A percentile compares a stretch with the other conserved stretches of the same genome.
Evolutionary conservation across 2,329 filamentous ascomycete species (phyloP).

Genomic region (Chalara sp.): DNA sequence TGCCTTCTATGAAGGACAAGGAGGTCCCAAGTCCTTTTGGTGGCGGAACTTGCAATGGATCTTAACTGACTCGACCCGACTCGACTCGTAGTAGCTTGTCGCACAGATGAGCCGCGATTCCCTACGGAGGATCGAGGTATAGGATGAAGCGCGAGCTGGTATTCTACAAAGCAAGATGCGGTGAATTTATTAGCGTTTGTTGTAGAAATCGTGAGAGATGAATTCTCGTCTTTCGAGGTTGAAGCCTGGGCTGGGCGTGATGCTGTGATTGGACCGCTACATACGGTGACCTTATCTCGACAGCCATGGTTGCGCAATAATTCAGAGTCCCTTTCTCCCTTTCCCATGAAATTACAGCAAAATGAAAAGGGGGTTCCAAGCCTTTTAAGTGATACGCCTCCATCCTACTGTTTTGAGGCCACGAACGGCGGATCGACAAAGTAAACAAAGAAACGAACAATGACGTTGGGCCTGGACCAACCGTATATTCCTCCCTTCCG

Average conservation of each 20-base stretch:
- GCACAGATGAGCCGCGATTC: slow-evolving; percentile 5
- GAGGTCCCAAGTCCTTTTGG: slow-evolving; percentile 23
- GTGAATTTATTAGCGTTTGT: slow-evolving; percentile 1
- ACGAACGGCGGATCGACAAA: too few relatives aligned
- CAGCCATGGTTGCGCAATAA: not conserved
- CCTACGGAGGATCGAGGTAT: slow-evolving; percentile 4
- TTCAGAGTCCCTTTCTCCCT: too few relatives aligned
- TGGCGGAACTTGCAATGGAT: not conserved
- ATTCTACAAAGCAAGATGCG: not conserved
- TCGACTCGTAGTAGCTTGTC: slow-evolving; percentile 1
- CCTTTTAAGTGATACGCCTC: too few relatives aligned
- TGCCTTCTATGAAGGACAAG: slow-evolving; percentile 23
- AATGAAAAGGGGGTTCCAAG: too few relatives aligned
- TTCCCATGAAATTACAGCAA: too few relatives aligned
- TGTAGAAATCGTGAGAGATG: slow-evolving; percentile 4
- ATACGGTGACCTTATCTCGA: slow-evolving; percentile 3
- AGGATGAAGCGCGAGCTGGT: slow-evolving; percentile 2
- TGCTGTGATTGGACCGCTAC: slow-evolving; percentile 5
- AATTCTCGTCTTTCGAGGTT: slow-evolving; percentile 3
- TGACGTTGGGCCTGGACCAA: too few relatives aligned
- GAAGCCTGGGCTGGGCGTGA: not conserved
- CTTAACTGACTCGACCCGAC: not conserved
- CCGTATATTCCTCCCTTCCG: too few relatives aligned
- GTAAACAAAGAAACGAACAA: too few relatives aligned
- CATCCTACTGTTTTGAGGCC: too few relatives aligned